Evolutionary conservation across 441 rosid genomes (phyloP).

Genomic region (Mallotus repandus): DNA sequence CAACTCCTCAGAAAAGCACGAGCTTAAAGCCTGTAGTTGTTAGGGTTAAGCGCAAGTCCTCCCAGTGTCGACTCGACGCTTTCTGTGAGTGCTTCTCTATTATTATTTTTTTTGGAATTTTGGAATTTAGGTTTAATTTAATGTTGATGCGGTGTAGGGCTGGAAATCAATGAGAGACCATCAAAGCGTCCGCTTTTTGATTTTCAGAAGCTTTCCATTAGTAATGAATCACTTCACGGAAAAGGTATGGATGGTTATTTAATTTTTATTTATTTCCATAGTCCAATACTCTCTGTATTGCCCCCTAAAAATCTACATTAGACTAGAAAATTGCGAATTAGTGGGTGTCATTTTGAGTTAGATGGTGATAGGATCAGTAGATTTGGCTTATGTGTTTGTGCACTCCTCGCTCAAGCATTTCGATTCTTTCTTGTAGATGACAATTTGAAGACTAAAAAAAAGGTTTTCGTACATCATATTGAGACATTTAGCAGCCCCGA

Average conservation of each 20-base stretch:
- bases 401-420: too few species aligned
- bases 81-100: slow-evolving; percentile 48
- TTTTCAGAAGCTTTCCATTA: slow-evolving; percentile 57
- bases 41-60: slow-evolving; percentile 80
- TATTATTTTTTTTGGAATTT: not conserved
- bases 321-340: too few species aligned
- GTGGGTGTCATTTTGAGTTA: too few species aligned
- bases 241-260: slow-evolving; percentile 34
- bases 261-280: too few species aligned
- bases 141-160: slow-evolving; percentile 43
- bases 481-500: slow-evolving; percentile 52
- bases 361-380: too few species aligned
- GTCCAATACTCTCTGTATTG: too few species aligned
- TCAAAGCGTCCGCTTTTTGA: slow-evolving; percentile 58
- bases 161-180: slow-evolving; percentile 88
- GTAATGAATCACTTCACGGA: slow-evolving; percentile 34
- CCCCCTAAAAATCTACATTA: too few species aligned
- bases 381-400: too few species aligned
- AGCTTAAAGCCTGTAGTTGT: slow-evolving; percentile 67
- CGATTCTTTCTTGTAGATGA: slow-evolving; percentile 28
- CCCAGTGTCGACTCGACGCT: slow-evolving; percentile 59
- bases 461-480: slow-evolving; percentile 69
- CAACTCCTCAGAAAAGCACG: slow-evolving; percentile 6
- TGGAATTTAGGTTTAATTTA: too few species aligned
- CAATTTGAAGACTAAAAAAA: slow-evolving; percentile 56